phyloP scores from a whole-genome alignment of 2,329 filamentous ascomycete species.

The Hypoxylon sp. region DNA sequence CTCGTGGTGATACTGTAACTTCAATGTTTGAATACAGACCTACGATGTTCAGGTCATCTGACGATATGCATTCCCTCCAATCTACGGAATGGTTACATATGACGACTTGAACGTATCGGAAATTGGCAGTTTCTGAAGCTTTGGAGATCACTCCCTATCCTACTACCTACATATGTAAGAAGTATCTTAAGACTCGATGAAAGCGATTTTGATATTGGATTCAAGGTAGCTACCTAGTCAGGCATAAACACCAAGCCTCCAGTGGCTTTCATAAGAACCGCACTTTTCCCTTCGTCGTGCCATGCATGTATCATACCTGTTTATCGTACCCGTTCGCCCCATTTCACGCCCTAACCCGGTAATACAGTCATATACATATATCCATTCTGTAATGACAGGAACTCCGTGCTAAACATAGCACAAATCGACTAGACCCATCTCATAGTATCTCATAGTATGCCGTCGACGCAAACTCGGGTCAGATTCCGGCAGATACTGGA shows the following conservation, averaged over 20 bases:
- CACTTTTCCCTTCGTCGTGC: constrained; percentile 11
- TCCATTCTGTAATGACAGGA: constrained; percentile 45
- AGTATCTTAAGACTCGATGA: background rate
- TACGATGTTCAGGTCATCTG: background rate
- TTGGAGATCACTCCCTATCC: background rate
- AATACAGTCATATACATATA: constrained; percentile 23
- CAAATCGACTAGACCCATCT: constrained; percentile 26
- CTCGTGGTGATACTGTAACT: background rate
- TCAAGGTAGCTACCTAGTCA: constrained; percentile 11
- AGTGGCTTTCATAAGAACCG: constrained; percentile 15
- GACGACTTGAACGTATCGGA: background rate
- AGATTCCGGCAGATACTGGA: constrained; percentile 18
- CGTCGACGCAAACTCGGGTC: constrained; percentile 10
- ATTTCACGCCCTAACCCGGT: constrained; percentile 4
- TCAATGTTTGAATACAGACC: no score
- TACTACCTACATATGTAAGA: no score
- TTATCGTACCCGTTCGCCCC: constrained; percentile 19
- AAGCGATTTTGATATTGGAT: constrained; percentile 11
- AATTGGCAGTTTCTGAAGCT: background rate
- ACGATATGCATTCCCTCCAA: background rate
- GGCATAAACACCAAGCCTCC: constrained; percentile 13
- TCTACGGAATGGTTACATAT: constrained; percentile 4
- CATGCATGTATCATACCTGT: constrained; percentile 18
- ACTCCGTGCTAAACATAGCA: constrained; percentile 31
- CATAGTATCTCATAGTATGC: constrained; percentile 9